Percentiles rank a stretch among this genome's conserved stretches.
phyloP scores from a whole-genome alignment of 2,329 filamentous ascomycete species.

The Alternaria brassicae region DNA sequence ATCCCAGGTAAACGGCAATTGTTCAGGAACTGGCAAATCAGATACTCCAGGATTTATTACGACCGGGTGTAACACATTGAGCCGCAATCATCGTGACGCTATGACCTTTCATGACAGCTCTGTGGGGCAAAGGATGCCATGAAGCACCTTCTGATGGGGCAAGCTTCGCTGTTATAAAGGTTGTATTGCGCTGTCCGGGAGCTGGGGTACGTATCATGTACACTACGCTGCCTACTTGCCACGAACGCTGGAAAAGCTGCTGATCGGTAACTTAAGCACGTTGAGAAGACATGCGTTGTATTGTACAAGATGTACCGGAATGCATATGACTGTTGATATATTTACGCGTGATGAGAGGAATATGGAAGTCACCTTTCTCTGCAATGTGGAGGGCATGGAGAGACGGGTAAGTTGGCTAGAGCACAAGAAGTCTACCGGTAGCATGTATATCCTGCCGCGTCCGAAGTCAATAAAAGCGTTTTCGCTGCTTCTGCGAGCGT shows the following conservation, averaged over 20 bases:
- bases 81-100: constrained; percentile 27
- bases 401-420: not conserved
- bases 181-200: too few species aligned
- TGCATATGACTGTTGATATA: not conserved
- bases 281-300: too few species aligned
- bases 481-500: too few species aligned
- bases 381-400: not conserved
- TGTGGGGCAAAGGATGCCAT: not conserved
- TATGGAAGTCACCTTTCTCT: not conserved
- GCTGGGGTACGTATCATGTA: too few species aligned
- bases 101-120: not conserved
- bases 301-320: too few species aligned
- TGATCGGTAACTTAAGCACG: not conserved
- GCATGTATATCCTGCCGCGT: too few species aligned
- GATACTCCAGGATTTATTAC: constrained; percentile 9
- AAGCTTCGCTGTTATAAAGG: too few species aligned
- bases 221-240: too few species aligned
- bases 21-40: constrained; percentile 19
- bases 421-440: not conserved
- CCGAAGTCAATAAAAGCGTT: too few species aligned
- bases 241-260: too few species aligned
- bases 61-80: constrained; percentile 27
- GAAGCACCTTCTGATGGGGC: not conserved
- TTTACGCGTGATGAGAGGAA: not conserved
- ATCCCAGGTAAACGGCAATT: constrained; percentile 20